These are phyloP conservation scores for Phytophthora tentaculata DNA, from an alignment of 352 stramenopile genomes.

Conservation along the genomic window DNA sequence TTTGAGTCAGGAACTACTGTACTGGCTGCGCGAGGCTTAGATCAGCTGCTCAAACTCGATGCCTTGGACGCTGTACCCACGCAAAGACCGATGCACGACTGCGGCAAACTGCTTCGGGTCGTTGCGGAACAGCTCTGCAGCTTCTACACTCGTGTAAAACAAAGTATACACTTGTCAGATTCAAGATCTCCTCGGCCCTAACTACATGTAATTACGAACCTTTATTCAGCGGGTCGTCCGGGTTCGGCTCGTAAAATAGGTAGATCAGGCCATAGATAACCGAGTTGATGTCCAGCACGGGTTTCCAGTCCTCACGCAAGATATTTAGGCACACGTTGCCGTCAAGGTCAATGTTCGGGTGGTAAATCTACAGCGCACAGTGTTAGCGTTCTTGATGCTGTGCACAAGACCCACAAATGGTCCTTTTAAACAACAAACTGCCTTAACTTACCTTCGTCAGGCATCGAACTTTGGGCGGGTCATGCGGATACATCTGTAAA, in stretches of 20 bases:
- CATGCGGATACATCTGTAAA: constrained; percentile 93
- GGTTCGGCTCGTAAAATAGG: constrained; percentile 99
- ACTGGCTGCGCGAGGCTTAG: constrained; percentile 37
- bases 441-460: constrained; percentile 84
- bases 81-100: constrained; percentile 87
- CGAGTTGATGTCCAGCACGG: constrained; percentile 98
- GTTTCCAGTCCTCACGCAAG: constrained; percentile 98
- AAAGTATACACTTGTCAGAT: constrained; percentile 7
- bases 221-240: constrained; percentile 98
- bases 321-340: constrained; percentile 99
- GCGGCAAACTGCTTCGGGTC: constrained; percentile 93
- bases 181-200: background rate
- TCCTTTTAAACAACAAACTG: constrained; percentile 7
- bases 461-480: constrained; percentile 97
- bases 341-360: constrained; percentile 98
- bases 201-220: constrained; percentile 35
- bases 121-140: constrained; percentile 96
- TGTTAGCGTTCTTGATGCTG: constrained; percentile 8
- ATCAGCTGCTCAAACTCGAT: constrained; percentile 87
- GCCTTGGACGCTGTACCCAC: constrained; percentile 82
- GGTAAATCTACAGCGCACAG: constrained; percentile 92
- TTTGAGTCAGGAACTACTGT: constrained; percentile 16
- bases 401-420: constrained; percentile 3
- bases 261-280: constrained; percentile 99
- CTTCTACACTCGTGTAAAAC: constrained; percentile 70